A percentile compares a stretch with the other conserved stretches of the same genome.
These are phyloP conservation scores for Mucor indicus DNA, from an alignment of 371 early-diverging fungal genomes.

Conservation along the genomic window DNA sequence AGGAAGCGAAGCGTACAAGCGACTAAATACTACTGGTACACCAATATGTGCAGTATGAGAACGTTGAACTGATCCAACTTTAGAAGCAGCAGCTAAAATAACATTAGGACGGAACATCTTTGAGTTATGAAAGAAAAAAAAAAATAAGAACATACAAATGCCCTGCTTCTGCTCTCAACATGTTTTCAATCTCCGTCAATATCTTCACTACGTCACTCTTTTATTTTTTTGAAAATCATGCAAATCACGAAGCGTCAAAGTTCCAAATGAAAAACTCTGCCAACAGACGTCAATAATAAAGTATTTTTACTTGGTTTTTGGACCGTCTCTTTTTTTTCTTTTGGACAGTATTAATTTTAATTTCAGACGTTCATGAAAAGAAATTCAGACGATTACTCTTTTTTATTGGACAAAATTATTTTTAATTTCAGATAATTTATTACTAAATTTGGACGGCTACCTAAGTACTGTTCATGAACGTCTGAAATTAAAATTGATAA, in stretches of 20 bases:
- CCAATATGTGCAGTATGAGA: constrained; percentile 19
- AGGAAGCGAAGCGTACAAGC: constrained; percentile 57
- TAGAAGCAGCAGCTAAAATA: constrained; percentile 33
- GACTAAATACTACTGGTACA: constrained; percentile 26
- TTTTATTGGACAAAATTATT: background rate
- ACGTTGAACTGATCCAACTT: constrained; percentile 21
- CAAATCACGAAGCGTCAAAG: no score
- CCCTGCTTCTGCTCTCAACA: no score
- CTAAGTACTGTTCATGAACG: background rate
- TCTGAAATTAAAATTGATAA: constrained; percentile 1
- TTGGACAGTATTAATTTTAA: background rate
- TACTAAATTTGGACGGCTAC: constrained; percentile 7
- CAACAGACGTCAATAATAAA: no score
- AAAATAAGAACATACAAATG: constrained; percentile 1
- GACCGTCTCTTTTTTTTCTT: constrained; percentile 3
- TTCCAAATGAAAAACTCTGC: no score
- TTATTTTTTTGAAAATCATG: no score
- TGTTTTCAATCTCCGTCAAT: no score
- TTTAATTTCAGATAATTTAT: constrained; percentile 2
- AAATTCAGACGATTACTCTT: background rate
- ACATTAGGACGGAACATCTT: constrained; percentile 33
- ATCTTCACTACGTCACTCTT: no score
- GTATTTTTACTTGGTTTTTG: constrained; percentile 7
- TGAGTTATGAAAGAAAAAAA: background rate
- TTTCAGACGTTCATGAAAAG: background rate